phyloP scores from a whole-genome alignment of 352 stramenopile genomes.

The Phytophthora litchii region DNA sequence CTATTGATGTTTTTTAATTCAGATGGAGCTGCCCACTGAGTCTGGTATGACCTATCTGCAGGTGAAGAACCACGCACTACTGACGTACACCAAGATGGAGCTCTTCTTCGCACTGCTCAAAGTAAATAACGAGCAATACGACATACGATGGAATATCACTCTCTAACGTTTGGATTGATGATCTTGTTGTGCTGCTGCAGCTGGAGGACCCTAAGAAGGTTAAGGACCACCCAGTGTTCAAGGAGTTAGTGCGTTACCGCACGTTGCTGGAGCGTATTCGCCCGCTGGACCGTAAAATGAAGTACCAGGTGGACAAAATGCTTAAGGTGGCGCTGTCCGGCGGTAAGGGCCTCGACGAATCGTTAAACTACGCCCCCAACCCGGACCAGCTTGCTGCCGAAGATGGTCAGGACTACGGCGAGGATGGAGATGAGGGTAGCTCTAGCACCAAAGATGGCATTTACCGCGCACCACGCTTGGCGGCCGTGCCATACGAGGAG shows the following conservation, averaged over 20 bases:
- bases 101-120: conserved; percentile 88
- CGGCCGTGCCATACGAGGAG: conserved; percentile 85
- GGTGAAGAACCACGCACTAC: conserved; percentile 88
- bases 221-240: conserved; percentile 82
- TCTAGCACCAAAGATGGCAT: conserved; percentile 60
- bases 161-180: conserved; percentile 1
- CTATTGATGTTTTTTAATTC: conserved; percentile 10
- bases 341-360: conserved; percentile 75
- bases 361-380: conserved; percentile 82
- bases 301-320: conserved; percentile 92
- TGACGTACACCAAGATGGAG: conserved; percentile 89
- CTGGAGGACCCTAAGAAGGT: conserved; percentile 74
- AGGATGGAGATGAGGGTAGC: conserved; percentile 40
- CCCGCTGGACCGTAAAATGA: conserved; percentile 87
- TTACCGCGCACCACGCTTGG: conserved; percentile 78
- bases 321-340: conserved; percentile 85
- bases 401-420: conserved; percentile 59
- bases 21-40: conserved; percentile 68
- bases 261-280: conserved; percentile 86
- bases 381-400: conserved; percentile 69
- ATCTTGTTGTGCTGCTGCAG: conserved; percentile 29
- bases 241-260: conserved; percentile 84
- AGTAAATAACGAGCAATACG: conserved; percentile 27
- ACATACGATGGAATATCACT: not conserved
- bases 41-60: conserved; percentile 81